Evolutionary conservation across 257 asterid genomes (phyloP).

Genomic region (Salvia rosmarinus): DNA sequence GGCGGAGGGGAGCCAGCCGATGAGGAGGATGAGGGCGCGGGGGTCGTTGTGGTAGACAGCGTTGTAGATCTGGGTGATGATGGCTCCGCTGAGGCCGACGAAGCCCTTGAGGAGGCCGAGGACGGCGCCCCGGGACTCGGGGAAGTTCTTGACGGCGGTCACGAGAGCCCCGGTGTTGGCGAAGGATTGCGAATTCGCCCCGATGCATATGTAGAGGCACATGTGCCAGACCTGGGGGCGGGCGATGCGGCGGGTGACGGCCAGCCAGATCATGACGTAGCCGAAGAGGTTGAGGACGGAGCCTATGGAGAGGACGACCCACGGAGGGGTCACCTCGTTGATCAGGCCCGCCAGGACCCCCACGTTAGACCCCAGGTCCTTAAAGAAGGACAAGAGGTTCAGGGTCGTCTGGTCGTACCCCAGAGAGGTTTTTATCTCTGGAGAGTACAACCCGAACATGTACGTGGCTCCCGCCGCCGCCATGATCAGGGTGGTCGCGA

Average conservation of each 20-base stretch:
- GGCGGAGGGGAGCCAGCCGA: constrained; percentile 65
- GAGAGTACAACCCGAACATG: constrained; percentile 73
- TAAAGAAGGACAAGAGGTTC: constrained; percentile 75
- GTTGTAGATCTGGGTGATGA: constrained; percentile 50
- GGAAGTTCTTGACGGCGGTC: constrained; percentile 79
- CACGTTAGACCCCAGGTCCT: constrained; percentile 73
- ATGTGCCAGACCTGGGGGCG: constrained; percentile 70
- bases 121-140: constrained; percentile 61
- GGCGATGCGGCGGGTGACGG: constrained; percentile 53
- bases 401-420: constrained; percentile 87
- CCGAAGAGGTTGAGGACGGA: constrained; percentile 73
- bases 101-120: constrained; percentile 59
- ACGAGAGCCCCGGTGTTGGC: constrained; percentile 90
- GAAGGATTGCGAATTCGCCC: constrained; percentile 80
- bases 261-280: constrained; percentile 83
- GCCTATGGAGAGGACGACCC: constrained; percentile 82
- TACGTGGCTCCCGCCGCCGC: constrained; percentile 85
- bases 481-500: constrained; percentile 69
- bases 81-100: constrained; percentile 63
- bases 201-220: constrained; percentile 79
- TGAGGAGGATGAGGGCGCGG: constrained; percentile 47
- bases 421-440: constrained; percentile 46
- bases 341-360: constrained; percentile 70
- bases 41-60: constrained; percentile 48
- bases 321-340: constrained; percentile 85